Evolutionary conservation across 1,139 yeast genomes (phyloP).

Genomic region (Suhomyces kunorum): DNA sequence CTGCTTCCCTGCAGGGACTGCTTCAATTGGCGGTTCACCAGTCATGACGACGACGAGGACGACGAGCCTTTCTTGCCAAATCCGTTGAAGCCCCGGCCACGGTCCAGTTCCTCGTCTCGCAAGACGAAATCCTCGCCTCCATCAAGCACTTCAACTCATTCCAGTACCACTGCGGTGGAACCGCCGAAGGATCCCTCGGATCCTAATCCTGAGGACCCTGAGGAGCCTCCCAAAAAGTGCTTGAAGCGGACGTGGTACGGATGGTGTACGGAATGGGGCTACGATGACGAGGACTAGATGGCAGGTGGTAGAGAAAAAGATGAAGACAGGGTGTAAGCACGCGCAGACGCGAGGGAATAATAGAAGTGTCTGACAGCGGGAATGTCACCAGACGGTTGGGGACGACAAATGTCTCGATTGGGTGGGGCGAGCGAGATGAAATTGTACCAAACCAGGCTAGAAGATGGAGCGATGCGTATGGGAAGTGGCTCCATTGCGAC

Average conservation of each 20-base stretch:
- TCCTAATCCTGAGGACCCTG: slow-evolving; percentile 6
- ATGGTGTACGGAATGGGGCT: slow-evolving; percentile 46
- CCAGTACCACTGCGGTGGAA: slow-evolving; percentile 5
- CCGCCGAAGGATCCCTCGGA: slow-evolving; percentile 2
- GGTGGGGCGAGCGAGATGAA: too few relatives aligned
- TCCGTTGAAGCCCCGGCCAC: slow-evolving; percentile 33
- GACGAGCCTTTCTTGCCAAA: slow-evolving; percentile 44
- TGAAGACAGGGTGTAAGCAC: not conserved
- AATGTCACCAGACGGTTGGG: too few relatives aligned
- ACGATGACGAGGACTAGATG: slow-evolving; percentile 21
- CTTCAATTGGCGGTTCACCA: slow-evolving; percentile 83
- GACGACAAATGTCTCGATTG: too few relatives aligned
- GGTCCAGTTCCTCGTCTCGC: not conserved
- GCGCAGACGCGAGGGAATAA: too few relatives aligned
- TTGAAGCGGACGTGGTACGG: slow-evolving; percentile 50
- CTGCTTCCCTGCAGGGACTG: slow-evolving; percentile 89
- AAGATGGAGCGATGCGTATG: too few relatives aligned
- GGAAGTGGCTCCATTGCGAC: too few relatives aligned
- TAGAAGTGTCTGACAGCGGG: too few relatives aligned
- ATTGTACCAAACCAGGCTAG: too few relatives aligned
- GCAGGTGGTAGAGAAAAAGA: too few relatives aligned
- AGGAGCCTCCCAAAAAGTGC: slow-evolving; percentile 36
- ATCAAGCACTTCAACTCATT: too few relatives aligned
- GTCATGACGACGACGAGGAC: slow-evolving; percentile 46
- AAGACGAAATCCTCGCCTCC: too few relatives aligned